phyloP scores from a whole-genome alignment of 352 stramenopile species.

The Phytophthora rubi region DNA sequence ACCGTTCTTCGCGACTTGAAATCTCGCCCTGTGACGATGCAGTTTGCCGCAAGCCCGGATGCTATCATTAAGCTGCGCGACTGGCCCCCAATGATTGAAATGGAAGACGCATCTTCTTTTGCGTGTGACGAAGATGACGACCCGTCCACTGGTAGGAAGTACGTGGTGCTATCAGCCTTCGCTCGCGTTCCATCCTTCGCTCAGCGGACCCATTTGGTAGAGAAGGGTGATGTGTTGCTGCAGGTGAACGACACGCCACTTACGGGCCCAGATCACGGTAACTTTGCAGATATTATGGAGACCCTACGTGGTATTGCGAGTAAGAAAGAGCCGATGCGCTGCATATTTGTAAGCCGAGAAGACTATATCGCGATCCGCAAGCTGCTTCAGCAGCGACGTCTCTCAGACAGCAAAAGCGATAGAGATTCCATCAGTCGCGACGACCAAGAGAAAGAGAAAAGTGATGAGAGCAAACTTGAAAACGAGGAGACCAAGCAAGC shows the following conservation, averaged over 20 bases:
- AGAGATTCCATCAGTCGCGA: background rate
- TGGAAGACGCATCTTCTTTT: constrained; percentile 56
- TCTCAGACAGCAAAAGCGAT: constrained; percentile 16
- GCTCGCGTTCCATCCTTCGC: constrained; percentile 74
- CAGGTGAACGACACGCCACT: constrained; percentile 65
- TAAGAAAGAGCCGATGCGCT: constrained; percentile 58
- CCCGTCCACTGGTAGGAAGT: constrained; percentile 54
- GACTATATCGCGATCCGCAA: constrained; percentile 55
- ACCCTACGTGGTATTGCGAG: constrained; percentile 54
- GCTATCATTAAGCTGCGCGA: constrained; percentile 76
- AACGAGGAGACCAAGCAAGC: constrained; percentile 28
- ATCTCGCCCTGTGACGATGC: constrained; percentile 65
- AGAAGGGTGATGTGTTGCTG: constrained; percentile 71
- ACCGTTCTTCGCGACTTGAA: constrained; percentile 62
- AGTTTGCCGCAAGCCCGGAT: constrained; percentile 81
- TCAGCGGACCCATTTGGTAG: constrained; percentile 67
- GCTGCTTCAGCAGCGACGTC: constrained; percentile 20
- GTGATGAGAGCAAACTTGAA: constrained; percentile 6
- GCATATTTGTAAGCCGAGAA: constrained; percentile 63
- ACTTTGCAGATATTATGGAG: constrained; percentile 72
- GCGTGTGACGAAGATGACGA: constrained; percentile 54
- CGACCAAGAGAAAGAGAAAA: constrained; percentile 1
- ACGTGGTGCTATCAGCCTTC: constrained; percentile 77
- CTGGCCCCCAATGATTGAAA: constrained; percentile 86
- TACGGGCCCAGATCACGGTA: constrained; percentile 48